A percentile compares a stretch with the other conserved stretches of the same genome.
Conservation (phyloP, 2,329 filamentous ascomycete species). For the Trichoderma cornu-damae region DNA sequence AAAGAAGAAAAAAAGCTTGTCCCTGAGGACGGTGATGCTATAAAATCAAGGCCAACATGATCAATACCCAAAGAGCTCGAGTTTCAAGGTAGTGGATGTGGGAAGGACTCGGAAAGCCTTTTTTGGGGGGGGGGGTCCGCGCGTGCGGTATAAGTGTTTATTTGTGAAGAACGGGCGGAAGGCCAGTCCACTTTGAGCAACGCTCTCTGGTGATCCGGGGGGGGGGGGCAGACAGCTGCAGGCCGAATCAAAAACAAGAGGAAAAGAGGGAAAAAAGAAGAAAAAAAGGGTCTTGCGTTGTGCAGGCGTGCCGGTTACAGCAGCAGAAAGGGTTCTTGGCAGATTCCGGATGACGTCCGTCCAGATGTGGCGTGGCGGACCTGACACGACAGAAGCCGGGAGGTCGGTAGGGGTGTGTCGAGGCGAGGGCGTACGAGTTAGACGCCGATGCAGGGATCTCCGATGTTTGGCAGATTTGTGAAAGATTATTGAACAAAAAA, state of each 20-base stretch:
- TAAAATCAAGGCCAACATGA: constrained; percentile 34
- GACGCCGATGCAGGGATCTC: constrained; percentile 15
- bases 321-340: constrained; percentile 23
- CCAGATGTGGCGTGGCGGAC: constrained; percentile 20
- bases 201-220: constrained; percentile 13
- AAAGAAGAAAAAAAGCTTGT: constrained; percentile 24
- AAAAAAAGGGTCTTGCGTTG: constrained; percentile 15
- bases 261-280: too few relatives aligned
- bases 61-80: constrained; percentile 25
- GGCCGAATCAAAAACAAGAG: constrained; percentile 11
- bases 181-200: constrained; percentile 17
- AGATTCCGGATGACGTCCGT: constrained; percentile 25
- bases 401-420: constrained; percentile 12
- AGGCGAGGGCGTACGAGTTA: constrained; percentile 15
- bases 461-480: neutral
- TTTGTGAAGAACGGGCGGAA: constrained; percentile 9
- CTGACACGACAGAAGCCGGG: constrained; percentile 19
- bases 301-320: constrained; percentile 14
- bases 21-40: constrained; percentile 38
- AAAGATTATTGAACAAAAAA: too few relatives aligned
- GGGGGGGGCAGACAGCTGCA: constrained; percentile 6
- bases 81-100: constrained; percentile 29
- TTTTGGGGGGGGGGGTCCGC: constrained; percentile 1
- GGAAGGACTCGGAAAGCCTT: constrained; percentile 18
- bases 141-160: constrained; percentile 19